Evolutionary conservation across 2,329 filamentous ascomycete species (phyloP), one percentile per base, ranked within the genome.

Genomic region (Rhynchosporium agropyri): DNA sequence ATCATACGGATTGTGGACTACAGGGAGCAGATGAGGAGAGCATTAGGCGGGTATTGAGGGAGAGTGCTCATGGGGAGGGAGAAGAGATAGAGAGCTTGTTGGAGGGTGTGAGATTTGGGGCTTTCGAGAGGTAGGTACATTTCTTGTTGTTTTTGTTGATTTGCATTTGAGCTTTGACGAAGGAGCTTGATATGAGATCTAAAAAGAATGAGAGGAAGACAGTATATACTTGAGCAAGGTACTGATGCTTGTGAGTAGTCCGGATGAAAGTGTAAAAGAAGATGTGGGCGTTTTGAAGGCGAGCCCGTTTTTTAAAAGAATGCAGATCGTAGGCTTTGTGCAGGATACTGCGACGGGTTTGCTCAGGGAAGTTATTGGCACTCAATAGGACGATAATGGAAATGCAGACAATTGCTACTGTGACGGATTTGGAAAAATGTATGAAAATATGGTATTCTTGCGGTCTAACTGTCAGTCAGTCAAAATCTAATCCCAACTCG

Each of bases 311-410:
- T 70, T 71, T 29, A 67, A 61, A 29, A 66, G 68, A 1, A 68
- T 68, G 61, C 50, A 67, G 46, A 66, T 69, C 36, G 38, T 63
- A 28, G 67, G 69, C 0, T 69, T 69, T 38, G 66, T 71, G 48
- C 65, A 67, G 50, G 65, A 71, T 66, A 70, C 65, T 20, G 59
- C 69, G 55, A 70, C 63, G 40, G 69, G 69, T 15, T 45, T 69
- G 43, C 46, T 69, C 50, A 65, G 26, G n/a, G 63, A 67, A 58
- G 59, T 69, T 42, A 33, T 61, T 63, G 59, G 60, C 26, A 10
- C 28, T 31, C 31, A 54, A 28, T 60, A 36, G 42, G 56, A 10
- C 6, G 9, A 10, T 36, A 36, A 6, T 36, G 33, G 6, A 36
- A 3, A 6, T 36, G 2, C 1, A 36, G 9, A 1, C 33, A 36